A percentile compares a stretch with the other conserved stretches of the same genome.
Evolutionary conservation across 2,329 filamentous ascomycete genomes (phyloP).

Genomic region (Penicillium sp.): DNA sequence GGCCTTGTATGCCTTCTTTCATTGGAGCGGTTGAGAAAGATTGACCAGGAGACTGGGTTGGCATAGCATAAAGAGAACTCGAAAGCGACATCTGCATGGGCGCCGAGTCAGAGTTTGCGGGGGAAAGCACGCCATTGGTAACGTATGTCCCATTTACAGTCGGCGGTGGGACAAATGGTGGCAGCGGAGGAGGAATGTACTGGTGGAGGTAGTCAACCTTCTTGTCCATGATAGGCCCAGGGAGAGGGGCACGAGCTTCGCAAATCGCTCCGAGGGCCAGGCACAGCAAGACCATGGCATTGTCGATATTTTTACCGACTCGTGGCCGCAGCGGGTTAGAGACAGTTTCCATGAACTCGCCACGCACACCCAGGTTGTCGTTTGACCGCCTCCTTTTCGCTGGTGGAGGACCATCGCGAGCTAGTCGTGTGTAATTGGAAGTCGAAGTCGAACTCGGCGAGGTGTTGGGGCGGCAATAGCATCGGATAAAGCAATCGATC

Average conservation of each 20-base stretch:
- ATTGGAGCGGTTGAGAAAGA: conserved; percentile 22
- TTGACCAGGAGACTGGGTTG: conserved; percentile 10
- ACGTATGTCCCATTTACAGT: conserved; percentile 6
- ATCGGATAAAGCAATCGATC: conserved; percentile 52
- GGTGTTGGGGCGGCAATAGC: conserved; percentile 43
- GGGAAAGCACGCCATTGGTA: conserved; percentile 28
- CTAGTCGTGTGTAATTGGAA: conserved; percentile 1
- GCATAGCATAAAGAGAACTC: conserved; percentile 23
- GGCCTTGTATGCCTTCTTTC: conserved; percentile 4
- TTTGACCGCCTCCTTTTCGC: conserved; percentile 43
- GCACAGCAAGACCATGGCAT: conserved; percentile 77
- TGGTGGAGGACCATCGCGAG: conserved; percentile 29
- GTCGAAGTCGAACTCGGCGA: conserved; percentile 5
- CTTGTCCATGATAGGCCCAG: conserved; percentile 53
- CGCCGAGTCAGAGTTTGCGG: conserved; percentile 29
- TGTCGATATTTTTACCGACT: conserved; percentile 66
- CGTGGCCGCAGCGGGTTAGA: conserved; percentile 14
- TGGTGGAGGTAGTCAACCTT: conserved; percentile 30
- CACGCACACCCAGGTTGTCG: conserved; percentile 28
- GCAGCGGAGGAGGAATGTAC: conserved; percentile 28
- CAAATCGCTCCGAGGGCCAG: conserved; percentile 87
- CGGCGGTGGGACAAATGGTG: not conserved
- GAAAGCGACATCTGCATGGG: conserved; percentile 22
- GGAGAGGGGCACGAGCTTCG: conserved; percentile 50
- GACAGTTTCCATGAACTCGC: conserved; percentile 21